phyloP scores from a whole-genome alignment of 345 rosid species.

The Laguncularia racemosa region DNA sequence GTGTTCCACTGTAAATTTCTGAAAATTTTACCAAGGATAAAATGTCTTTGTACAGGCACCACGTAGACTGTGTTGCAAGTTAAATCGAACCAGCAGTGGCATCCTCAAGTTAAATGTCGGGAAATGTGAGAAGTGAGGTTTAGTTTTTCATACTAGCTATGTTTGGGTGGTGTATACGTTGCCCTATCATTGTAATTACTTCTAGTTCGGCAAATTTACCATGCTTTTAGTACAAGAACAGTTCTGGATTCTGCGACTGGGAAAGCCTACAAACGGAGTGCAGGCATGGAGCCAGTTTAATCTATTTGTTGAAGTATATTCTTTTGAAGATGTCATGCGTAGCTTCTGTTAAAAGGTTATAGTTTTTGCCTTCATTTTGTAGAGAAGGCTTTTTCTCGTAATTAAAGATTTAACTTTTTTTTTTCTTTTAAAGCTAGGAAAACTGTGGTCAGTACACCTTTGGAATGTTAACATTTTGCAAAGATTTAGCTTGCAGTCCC shows the following conservation, averaged over 20 bases:
- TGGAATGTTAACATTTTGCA: no score
- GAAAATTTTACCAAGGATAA: not conserved
- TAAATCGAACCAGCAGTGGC: conserved; percentile 35
- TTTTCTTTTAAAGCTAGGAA: conserved; percentile 5
- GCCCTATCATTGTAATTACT: conserved; percentile 12
- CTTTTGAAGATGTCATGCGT: conserved; percentile 15
- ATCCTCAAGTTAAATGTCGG: conserved; percentile 55
- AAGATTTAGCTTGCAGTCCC: no score
- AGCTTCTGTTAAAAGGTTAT: conserved; percentile 16
- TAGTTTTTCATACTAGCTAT: conserved; percentile 31
- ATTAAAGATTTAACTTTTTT: conserved; percentile 15
- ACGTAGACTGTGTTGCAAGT: conserved; percentile 68
- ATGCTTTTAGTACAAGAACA: conserved; percentile 12
- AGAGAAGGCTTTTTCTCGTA: conserved; percentile 31
- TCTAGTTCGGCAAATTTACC: conserved; percentile 22
- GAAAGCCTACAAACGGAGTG: conserved; percentile 2
- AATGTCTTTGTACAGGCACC: conserved; percentile 48
- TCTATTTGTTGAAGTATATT: conserved; percentile 16
- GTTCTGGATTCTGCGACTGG: no score
- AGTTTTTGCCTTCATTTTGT: conserved; percentile 42
- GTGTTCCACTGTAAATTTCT: no score
- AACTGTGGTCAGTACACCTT: no score
- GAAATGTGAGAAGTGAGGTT: conserved; percentile 52
- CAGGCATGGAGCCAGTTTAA: conserved; percentile 22
- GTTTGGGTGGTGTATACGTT: conserved; percentile 10